These are phyloP conservation scores for Leccinellum luteum DNA, from an alignment of 768 basidiomycete genomes.

Conservation along the genomic window DNA sequence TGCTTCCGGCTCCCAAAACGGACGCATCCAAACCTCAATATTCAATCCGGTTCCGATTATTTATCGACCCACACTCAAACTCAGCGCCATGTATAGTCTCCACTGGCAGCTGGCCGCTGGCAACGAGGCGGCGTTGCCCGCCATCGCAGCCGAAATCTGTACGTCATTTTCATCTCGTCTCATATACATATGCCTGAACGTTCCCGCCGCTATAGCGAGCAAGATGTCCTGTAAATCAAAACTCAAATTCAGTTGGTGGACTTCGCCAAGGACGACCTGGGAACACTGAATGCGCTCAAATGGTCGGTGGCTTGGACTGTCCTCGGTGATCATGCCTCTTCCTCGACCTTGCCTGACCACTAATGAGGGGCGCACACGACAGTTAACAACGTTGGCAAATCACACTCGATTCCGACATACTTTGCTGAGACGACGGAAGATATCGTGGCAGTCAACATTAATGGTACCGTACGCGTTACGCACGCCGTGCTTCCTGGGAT, in stretches of 20 bases:
- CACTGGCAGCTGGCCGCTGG: slow-evolving; percentile 88
- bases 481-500: slow-evolving; percentile 79
- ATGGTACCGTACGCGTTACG: slow-evolving; percentile 79
- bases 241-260: slow-evolving; percentile 72
- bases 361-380: background rate
- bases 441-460: slow-evolving; percentile 84
- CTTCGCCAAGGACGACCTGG: slow-evolving; percentile 58
- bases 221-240: slow-evolving; percentile 47
- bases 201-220: slow-evolving; percentile 28
- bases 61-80: too few species aligned
- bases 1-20: too few species aligned
- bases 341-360: background rate
- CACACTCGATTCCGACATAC: slow-evolving; percentile 80
- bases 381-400: slow-evolving; percentile 98
- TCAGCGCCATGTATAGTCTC: too few species aligned
- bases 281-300: slow-evolving; percentile 51
- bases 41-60: too few species aligned
- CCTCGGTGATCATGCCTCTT: slow-evolving; percentile 49
- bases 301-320: slow-evolving; percentile 56
- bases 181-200: background rate
- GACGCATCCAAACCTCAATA: too few species aligned
- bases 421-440: slow-evolving; percentile 73
- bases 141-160: slow-evolving; percentile 78
- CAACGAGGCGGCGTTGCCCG: slow-evolving; percentile 57
- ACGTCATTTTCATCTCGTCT: background rate